A percentile compares a stretch with the other conserved stretches of the same genome.
Conservation (phyloP, 306 rosid species). For the Sesbania bispinosa region DNA sequence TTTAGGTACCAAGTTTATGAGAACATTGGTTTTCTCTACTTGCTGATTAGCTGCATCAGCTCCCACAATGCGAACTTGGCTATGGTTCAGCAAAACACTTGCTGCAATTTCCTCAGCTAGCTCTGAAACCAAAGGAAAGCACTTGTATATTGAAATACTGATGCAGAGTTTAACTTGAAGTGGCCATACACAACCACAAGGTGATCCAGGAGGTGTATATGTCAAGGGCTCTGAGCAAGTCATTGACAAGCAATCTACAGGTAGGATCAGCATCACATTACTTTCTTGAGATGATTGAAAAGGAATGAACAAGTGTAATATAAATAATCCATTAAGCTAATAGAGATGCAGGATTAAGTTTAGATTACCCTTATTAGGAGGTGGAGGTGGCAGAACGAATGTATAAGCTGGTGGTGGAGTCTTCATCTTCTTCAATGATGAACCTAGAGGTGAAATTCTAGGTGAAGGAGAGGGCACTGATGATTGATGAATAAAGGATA, state of each 20-base stretch:
- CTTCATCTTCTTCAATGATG: slow-evolving; percentile 46
- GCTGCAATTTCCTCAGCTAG: slow-evolving; percentile 80
- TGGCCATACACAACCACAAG: slow-evolving; percentile 89
- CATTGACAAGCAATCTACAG: slow-evolving; percentile 65
- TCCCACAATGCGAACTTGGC: slow-evolving; percentile 91
- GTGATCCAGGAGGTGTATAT: slow-evolving; percentile 71
- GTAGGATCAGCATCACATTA: slow-evolving; percentile 12
- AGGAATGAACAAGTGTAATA: background rate
- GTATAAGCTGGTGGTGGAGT: slow-evolving; percentile 62
- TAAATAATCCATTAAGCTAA: background rate
- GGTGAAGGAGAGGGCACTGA: slow-evolving; percentile 65
- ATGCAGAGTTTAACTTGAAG: slow-evolving; percentile 75
- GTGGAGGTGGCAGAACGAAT: slow-evolving; percentile 82
- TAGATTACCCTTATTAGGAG: slow-evolving; percentile 71
- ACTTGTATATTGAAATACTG: slow-evolving; percentile 60
- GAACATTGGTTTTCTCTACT: slow-evolving; percentile 69
- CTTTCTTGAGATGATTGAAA: slow-evolving; percentile 15
- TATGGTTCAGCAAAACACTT: slow-evolving; percentile 57
- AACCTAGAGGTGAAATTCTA: slow-evolving; percentile 57
- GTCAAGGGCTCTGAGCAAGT: slow-evolving; percentile 89
- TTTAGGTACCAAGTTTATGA: slow-evolving; percentile 75
- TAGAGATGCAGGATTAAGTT: background rate
- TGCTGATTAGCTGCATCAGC: slow-evolving; percentile 81
- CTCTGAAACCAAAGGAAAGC: slow-evolving; percentile 68
- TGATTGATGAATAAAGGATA: slow-evolving; percentile 43